These are phyloP conservation scores for Fusarium sp. DNA, from an alignment of 2,329 filamentous ascomycete genomes.

Conservation along the genomic window DNA sequence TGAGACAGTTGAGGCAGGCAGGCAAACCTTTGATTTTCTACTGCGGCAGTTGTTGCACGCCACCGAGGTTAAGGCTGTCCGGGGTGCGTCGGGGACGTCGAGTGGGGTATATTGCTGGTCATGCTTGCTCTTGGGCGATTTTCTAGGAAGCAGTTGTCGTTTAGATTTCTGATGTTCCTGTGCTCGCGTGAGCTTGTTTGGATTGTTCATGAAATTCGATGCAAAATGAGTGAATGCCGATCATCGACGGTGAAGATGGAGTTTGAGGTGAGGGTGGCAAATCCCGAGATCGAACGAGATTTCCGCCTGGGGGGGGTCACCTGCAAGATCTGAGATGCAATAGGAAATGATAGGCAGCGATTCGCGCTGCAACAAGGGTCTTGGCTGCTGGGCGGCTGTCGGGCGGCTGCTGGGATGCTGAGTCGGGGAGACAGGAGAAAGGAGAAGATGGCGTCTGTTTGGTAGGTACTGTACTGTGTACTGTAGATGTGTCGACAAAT, in stretches of 20 bases:
- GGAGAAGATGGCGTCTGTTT: not conserved
- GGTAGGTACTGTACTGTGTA: not conserved
- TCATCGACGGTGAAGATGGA: not conserved
- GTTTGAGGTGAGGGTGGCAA: not conserved
- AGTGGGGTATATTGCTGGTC: conserved; percentile 13
- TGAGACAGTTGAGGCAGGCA: too few species aligned
- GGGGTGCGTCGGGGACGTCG: conserved; percentile 9
- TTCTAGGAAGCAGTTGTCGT: conserved; percentile 23
- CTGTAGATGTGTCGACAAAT: not conserved
- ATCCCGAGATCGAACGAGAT: not conserved
- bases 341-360: conserved; percentile 1
- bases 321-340: not conserved
- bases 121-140: not conserved
- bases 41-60: conserved; percentile 28
- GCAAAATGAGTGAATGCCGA: not conserved
- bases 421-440: not conserved
- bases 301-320: not conserved
- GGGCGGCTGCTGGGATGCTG: too few species aligned
- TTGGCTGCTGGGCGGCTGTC: too few species aligned
- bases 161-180: conserved; percentile 22
- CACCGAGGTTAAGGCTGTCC: conserved; percentile 19
- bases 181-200: conserved; percentile 18
- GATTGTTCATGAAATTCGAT: conserved; percentile 8
- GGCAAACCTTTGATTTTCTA: conserved; percentile 31
- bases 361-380: not conserved